Conservation (phyloP, 306 rosid species). For the Rosa chinensis region DNA sequence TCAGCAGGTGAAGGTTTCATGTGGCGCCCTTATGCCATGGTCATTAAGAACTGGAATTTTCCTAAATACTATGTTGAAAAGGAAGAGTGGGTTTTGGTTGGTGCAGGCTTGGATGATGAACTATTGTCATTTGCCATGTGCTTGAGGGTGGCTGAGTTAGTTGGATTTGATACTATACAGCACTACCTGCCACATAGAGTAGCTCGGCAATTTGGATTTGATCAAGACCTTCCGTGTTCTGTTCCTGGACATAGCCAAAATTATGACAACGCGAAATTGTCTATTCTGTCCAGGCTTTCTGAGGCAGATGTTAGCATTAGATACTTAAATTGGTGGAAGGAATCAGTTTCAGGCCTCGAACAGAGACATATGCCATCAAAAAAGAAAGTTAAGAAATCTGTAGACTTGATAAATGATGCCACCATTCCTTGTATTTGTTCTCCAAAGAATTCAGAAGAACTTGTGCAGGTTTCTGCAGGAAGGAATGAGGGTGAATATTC, state of each 20-base stretch:
- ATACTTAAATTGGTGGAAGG: constrained; percentile 28
- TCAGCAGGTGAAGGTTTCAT: constrained; percentile 29
- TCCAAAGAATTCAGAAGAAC: neutral
- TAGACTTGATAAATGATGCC: neutral
- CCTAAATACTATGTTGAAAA: constrained; percentile 32
- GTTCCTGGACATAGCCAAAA: constrained; percentile 1
- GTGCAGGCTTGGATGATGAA: constrained; percentile 22
- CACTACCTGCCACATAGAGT: constrained; percentile 56
- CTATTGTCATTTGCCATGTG: constrained; percentile 27
- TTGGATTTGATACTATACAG: constrained; percentile 38
- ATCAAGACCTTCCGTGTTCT: constrained; percentile 52
- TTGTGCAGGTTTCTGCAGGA: neutral
- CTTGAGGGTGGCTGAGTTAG: constrained; percentile 43
- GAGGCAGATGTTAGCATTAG: constrained; percentile 27
- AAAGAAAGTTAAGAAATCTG: neutral
- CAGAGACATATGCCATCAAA: neutral
- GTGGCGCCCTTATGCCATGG: constrained; percentile 49
- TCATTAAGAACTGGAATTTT: constrained; percentile 17
- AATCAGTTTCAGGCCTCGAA: neutral
- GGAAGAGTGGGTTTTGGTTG: constrained; percentile 28
- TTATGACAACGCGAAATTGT: constrained; percentile 16
- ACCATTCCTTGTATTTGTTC: neutral
- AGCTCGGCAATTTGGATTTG: constrained; percentile 62
- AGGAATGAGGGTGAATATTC: neutral
- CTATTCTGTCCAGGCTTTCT: constrained; percentile 35